These are phyloP conservation scores for Zymoseptoria pseudotritici DNA, from an alignment of 2,329 filamentous ascomycete species.

Conservation along the genomic window DNA sequence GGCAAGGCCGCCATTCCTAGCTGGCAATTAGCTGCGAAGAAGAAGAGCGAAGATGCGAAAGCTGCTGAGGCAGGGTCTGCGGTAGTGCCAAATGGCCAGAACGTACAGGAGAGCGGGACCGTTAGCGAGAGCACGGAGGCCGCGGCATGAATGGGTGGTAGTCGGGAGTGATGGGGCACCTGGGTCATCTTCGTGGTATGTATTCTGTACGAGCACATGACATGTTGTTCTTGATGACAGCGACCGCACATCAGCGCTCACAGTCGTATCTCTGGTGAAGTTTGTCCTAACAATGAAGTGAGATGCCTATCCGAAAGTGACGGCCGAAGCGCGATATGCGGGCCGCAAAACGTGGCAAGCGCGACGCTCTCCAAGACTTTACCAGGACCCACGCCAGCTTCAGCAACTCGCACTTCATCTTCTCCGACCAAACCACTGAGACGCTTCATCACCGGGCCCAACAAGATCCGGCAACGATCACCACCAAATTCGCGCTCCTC, in stretches of 20 bases:
- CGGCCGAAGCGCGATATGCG: no score
- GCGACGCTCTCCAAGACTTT: not conserved
- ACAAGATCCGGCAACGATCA: not conserved
- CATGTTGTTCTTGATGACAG: not conserved
- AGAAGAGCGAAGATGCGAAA: conserved; percentile 40
- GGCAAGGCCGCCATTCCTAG: conserved; percentile 42
- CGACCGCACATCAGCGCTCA: not conserved
- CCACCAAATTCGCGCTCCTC: not conserved
- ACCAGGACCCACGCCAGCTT: not conserved
- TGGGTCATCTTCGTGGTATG: not conserved
- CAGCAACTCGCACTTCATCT: not conserved
- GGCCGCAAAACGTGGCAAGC: not conserved
- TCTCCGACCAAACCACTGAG: not conserved
- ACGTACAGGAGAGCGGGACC: conserved; percentile 20
- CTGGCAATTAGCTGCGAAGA: conserved; percentile 47
- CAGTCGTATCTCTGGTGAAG: not conserved
- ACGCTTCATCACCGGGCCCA: not conserved
- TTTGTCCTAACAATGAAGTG: not conserved
- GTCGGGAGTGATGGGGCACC: not conserved
- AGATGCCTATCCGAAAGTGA: not conserved
- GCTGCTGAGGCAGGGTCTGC: conserved; percentile 22
- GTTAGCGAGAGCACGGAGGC: conserved; percentile 13
- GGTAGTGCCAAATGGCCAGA: conserved; percentile 6
- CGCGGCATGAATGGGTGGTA: not conserved
- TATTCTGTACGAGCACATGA: not conserved